Evolutionary conservation across 306 rosid species (phyloP).

Genomic region (Leucaena leucocephala): DNA sequence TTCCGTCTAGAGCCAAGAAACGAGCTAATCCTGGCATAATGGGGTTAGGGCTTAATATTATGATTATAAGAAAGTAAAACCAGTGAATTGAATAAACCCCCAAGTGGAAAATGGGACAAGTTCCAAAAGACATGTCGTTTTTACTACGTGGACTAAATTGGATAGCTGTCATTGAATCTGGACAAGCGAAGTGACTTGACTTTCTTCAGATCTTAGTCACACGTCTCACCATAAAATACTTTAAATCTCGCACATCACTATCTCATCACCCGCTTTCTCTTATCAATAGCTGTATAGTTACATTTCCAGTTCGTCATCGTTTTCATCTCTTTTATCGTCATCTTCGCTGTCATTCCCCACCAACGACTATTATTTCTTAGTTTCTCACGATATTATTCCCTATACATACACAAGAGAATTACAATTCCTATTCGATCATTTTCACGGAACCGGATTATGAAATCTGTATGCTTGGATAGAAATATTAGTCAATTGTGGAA

Average conservation of each 20-base stretch:
- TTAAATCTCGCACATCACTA: conserved; percentile 46
- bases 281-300: conserved; percentile 35
- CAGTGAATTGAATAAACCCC: conserved; percentile 40
- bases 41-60: conserved; percentile 31
- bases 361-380: not conserved
- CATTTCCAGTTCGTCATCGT: conserved; percentile 34
- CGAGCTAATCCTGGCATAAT: conserved; percentile 41
- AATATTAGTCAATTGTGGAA: conserved; percentile 28
- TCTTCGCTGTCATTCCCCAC: conserved; percentile 18
- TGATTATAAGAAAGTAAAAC: conserved; percentile 28
- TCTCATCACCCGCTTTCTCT: conserved; percentile 28
- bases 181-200: conserved; percentile 40
- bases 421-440: conserved; percentile 8
- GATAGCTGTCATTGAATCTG: conserved; percentile 65
- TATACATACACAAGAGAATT: not conserved
- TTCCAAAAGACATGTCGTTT: conserved; percentile 50
- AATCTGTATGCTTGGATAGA: not conserved
- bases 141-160: conserved; percentile 58
- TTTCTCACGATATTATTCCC: not conserved
- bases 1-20: conserved; percentile 20
- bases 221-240: conserved; percentile 34
- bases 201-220: conserved; percentile 41
- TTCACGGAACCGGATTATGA: not conserved
- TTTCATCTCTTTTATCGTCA: conserved; percentile 45
- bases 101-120: conserved; percentile 3